Base-by-base conservation (phyloP, 768 basidiomycete genomes). In the Suillus weaverae region DNA sequence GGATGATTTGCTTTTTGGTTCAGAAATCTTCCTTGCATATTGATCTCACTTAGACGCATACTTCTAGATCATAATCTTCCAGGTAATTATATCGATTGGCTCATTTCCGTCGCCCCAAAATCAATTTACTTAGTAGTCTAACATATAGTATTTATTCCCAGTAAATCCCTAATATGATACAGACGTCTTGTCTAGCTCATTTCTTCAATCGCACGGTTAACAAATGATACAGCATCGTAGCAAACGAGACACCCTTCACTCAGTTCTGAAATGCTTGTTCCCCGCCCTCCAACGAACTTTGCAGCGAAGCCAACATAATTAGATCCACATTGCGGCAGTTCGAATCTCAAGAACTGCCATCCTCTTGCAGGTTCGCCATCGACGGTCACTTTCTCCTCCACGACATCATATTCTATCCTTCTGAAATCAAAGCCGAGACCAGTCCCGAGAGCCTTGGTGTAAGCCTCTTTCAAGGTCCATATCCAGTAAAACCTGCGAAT, bases 381-480 rank as follows among this genome's bases (percentile, higher is more conserved):
- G 39, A 94, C 83, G 32, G 79, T 81, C 33, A 94, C 78, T 7
- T 75, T 65, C 64, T 85, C 83, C 35, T 79, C 70, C 26, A 72
- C 72, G 10, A 87, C 80, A 70, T 91, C 82, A 74, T 87, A 93
- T 72, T 92, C 87, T 65, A 95, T 84, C 26, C 92, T 85, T 30
- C 80, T 81, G 76, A 94, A 91, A 69, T 94, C 90, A 71, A 94
- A 94, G 2, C 92, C 89, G 16, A 95, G 83, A 0, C 94, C 94
- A 39, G 90, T 72, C 0, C 94, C 94, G 39, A 95, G 81, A 3
- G 92, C 91, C 77, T 95, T 96, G 7, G 91, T 93, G 74, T 94
- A 95, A 4, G 94, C 93, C 74, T 96, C 94, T 76, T 96, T 96
- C 73, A 92, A 77, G 8, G 94, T 94, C 94, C 94, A 95, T 67